Percentiles rank a stretch among this genome's conserved stretches.
Conservation (phyloP, 345 rosid species). For the Eucalyptus caleyi region DNA sequence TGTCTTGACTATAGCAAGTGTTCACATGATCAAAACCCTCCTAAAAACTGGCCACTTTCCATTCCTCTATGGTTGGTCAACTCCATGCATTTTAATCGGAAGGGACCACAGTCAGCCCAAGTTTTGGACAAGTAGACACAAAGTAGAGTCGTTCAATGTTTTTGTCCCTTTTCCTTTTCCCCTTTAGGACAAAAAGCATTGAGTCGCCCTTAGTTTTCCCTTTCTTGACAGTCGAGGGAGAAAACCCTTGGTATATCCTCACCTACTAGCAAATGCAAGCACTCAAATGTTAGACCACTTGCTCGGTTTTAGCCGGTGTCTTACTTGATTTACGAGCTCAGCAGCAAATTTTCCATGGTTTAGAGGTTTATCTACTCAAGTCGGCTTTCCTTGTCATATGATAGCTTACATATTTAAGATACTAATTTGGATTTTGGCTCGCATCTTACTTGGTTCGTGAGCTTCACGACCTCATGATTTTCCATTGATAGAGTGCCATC, state of each 20-base stretch:
- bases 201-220: neutral
- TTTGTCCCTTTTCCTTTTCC: neutral
- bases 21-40: neutral
- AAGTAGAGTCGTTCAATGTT: neutral
- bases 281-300: neutral
- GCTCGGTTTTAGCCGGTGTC: neutral
- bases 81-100: neutral
- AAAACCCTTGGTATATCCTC: neutral
- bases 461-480: neutral
- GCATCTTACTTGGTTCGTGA: neutral
- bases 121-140: neutral
- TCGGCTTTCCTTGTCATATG: neutral
- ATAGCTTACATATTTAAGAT: neutral
- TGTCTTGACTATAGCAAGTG: neutral
- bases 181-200: neutral
- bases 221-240: neutral
- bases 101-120: neutral
- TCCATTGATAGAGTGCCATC: fast-evolving
- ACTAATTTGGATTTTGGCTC: neutral
- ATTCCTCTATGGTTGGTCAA: neutral
- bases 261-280: neutral
- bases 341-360: neutral
- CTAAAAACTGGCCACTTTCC: neutral
- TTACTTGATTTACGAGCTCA: neutral
- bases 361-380: neutral